These are phyloP conservation scores for Candida nemodendra DNA, from an alignment of 805 yeast species.

Conservation along the genomic window DNA sequence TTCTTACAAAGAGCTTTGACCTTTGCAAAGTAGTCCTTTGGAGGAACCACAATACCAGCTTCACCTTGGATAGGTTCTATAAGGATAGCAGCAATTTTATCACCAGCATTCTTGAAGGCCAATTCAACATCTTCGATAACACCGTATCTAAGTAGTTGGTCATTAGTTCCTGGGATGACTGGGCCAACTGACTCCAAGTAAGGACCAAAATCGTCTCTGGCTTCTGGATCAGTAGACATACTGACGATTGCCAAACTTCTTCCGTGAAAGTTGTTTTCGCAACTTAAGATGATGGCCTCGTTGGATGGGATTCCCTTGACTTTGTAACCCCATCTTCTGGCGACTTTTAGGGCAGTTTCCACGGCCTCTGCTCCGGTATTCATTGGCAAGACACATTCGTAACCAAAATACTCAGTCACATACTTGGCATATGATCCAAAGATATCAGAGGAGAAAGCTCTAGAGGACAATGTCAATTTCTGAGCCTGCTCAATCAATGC, in stretches of 20 bases:
- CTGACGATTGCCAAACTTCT: conserved; percentile 94
- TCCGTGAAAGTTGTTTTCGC: conserved; percentile 92
- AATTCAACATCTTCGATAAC: conserved; percentile 79
- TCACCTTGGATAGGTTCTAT: conserved; percentile 98
- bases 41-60: conserved; percentile 97
- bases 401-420: conserved; percentile 82
- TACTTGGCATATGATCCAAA: conserved; percentile 86
- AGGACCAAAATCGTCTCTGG: conserved; percentile 86
- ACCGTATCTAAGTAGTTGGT: conserved; percentile 72
- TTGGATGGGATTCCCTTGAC: conserved; percentile 78
- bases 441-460: conserved; percentile 89
- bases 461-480: conserved; percentile 77
- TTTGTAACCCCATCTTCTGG: conserved; percentile 96
- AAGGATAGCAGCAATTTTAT: conserved; percentile 83
- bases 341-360: conserved; percentile 89
- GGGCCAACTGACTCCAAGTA: conserved; percentile 84
- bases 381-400: conserved; percentile 95
- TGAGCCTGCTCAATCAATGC: conserved; percentile 89
- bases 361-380: conserved; percentile 99
- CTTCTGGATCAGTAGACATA: conserved; percentile 95
- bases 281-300: conserved; percentile 86
- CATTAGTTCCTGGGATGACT: conserved; percentile 68
- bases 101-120: conserved; percentile 81
- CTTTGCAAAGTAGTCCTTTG: conserved; percentile 68
- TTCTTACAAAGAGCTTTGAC: conserved; percentile 75